Evolutionary conservation across 1,284 basidiomycete genomes (phyloP).

Genomic region (Volvariella surrecta): DNA sequence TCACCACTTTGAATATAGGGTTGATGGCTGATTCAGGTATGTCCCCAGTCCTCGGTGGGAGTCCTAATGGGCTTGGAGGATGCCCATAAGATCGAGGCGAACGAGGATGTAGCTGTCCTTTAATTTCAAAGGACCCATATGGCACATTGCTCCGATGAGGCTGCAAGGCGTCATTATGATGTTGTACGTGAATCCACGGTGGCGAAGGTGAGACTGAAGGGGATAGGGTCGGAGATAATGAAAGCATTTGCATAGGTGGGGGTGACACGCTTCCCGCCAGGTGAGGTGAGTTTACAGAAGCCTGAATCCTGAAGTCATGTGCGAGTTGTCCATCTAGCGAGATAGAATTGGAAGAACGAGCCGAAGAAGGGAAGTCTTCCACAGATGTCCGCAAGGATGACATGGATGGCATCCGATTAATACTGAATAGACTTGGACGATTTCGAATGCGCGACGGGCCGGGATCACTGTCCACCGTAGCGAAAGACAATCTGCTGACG

Average conservation of each 20-base stretch:
- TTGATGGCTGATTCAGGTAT: slow-evolving; percentile 64
- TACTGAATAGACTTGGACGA: slow-evolving; percentile 49
- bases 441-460: slow-evolving; percentile 62
- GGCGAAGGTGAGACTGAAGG: slow-evolving; percentile 51
- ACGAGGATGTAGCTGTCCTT: slow-evolving; percentile 29
- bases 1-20: slow-evolving; percentile 87
- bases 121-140: slow-evolving; percentile 32
- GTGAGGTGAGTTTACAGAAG: slow-evolving; percentile 58
- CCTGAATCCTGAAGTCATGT: slow-evolving; percentile 67
- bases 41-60: slow-evolving; percentile 30
- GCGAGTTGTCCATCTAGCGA: slow-evolving; percentile 77
- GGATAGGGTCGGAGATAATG: slow-evolving; percentile 54
- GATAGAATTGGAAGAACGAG: slow-evolving; percentile 74
- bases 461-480: slow-evolving; percentile 77
- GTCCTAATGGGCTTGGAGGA: slow-evolving; percentile 44
- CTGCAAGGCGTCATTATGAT: slow-evolving; percentile 27
- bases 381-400: slow-evolving; percentile 66
- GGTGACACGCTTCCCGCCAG: slow-evolving; percentile 61
- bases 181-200: slow-evolving; percentile 45
- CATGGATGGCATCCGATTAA: slow-evolving; percentile 68
- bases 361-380: slow-evolving; percentile 66
- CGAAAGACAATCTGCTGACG: slow-evolving; percentile 61
- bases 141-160: slow-evolving; percentile 22
- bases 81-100: slow-evolving; percentile 43
- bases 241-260: slow-evolving; percentile 63